phyloP scores from a whole-genome alignment of 768 basidiomycete species.

The Gymnopilus junonius region DNA sequence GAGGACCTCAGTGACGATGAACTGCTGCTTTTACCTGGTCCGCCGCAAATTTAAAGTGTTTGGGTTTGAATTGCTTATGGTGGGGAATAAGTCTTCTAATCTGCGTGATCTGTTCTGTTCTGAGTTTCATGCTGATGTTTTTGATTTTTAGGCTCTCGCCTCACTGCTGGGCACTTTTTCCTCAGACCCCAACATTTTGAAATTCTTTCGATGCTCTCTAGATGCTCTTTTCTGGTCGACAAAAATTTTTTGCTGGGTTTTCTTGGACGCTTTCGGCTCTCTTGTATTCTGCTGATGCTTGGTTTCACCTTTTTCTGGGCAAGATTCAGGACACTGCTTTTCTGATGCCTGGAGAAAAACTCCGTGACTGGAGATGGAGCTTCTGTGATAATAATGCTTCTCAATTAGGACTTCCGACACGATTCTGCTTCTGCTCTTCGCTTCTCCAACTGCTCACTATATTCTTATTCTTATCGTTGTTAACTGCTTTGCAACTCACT shows the following conservation, averaged over 20 bases:
- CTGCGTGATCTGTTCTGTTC: neutral
- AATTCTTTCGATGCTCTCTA: neutral
- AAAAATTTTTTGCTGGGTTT: neutral
- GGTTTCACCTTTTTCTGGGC: neutral
- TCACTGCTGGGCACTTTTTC: neutral
- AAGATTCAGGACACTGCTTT: neutral
- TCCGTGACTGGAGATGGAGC: neutral
- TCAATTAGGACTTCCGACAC: neutral
- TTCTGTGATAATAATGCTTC: neutral
- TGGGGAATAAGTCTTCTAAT: no score
- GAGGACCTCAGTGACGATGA: slow-evolving; percentile 28
- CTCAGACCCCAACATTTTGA: neutral
- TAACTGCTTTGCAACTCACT: neutral
- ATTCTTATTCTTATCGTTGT: neutral
- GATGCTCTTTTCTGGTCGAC: neutral
- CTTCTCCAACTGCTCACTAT: neutral
- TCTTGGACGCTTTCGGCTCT: no score
- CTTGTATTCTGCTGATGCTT: neutral
- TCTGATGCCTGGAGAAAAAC: neutral
- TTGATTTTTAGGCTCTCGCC: neutral
- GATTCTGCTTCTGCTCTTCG: neutral
- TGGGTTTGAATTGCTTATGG: neutral
- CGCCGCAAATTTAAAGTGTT: slow-evolving; percentile 6
- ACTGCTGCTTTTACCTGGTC: slow-evolving; percentile 21
- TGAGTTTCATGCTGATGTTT: neutral